Base-by-base conservation (phyloP, 164 flowering plant species). In the Echeveria elegans region DNA sequence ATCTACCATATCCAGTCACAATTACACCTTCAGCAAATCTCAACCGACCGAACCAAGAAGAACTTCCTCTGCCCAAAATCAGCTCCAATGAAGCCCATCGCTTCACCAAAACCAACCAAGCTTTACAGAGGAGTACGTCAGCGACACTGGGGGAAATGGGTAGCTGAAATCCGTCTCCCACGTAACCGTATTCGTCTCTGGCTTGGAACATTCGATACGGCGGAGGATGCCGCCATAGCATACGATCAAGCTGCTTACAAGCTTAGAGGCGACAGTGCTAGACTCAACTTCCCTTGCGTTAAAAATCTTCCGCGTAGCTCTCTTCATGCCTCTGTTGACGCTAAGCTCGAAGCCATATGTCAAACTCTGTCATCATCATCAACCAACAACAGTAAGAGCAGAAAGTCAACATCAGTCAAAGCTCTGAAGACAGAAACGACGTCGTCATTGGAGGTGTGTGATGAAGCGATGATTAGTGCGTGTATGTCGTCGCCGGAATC, bases 121-220 rank as follows among this genome's bases (percentile, higher is more conserved):
- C 91, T 93, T 0, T 93, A 93, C 78, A 71, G 98, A 66, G 98
- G 98, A 52, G 98, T 93, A 24, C 81, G 98, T 69, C 98, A 93
- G 70, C 72, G 98, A 26, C 98, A 90, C 73, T 93, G 98, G 98
- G 97, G 98, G 21, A 91, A 94, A 78, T 91, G 97, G 98, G 98
- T 91, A 8, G 97, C 97, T 1, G 98, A 94, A 71, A 93, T 90
- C 73, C 90, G 98, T 10, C 94, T 90, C 30, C 97, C 98, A 40
- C 82, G 87, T 12, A 85, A 90, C 77, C 70, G 98, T 45, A 87
- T 94, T 11, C 93, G 98, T 36, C 93, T 93, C 62, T 93, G 98
- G 98, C 92, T 93, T 0, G 98, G 98, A 67, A 92, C 98, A 0
- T 92, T 92, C 56, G 98, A 92, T 81, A 88, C 91, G 0, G 96